These are phyloP conservation scores for Naganishia cerealis DNA, from an alignment of 1,284 basidiomycete genomes.

Conservation along the genomic window DNA sequence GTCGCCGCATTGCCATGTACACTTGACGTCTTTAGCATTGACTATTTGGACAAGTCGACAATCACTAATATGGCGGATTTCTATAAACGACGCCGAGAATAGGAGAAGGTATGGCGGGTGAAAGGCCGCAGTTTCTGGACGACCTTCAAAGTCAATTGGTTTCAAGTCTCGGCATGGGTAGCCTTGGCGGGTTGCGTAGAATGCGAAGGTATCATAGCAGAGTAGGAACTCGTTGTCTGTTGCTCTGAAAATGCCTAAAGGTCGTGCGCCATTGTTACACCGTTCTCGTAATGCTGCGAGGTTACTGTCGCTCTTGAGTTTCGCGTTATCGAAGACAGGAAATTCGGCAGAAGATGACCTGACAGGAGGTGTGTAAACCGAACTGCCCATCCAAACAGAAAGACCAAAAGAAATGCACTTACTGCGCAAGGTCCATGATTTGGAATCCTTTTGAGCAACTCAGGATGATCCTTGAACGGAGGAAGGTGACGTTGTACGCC, in stretches of 20 bases:
- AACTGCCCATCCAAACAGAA: neutral
- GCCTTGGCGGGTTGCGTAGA: slow-evolving; percentile 81
- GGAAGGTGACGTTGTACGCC: slow-evolving; percentile 82
- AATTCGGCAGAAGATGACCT: slow-evolving; percentile 87
- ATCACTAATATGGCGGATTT: slow-evolving; percentile 80
- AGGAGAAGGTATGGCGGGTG: slow-evolving; percentile 86
- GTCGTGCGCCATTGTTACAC: slow-evolving; percentile 72
- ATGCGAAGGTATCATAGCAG: slow-evolving; percentile 35
- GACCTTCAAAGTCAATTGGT: slow-evolving; percentile 93
- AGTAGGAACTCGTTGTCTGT: slow-evolving; percentile 86
- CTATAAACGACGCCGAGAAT: slow-evolving; percentile 88
- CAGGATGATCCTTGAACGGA: slow-evolving; percentile 86
- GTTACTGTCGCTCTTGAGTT: slow-evolving; percentile 66
- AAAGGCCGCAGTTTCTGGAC: slow-evolving; percentile 79
- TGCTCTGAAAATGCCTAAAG: slow-evolving; percentile 88
- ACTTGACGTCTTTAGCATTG: slow-evolving; percentile 73
- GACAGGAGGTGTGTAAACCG: slow-evolving; percentile 23
- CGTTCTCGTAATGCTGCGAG: slow-evolving; percentile 72
- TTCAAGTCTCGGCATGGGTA: slow-evolving; percentile 69
- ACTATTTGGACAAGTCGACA: slow-evolving; percentile 88
- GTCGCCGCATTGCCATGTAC: slow-evolving; percentile 70
- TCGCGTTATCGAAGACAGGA: slow-evolving; percentile 62
- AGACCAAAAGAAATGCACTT: slow-evolving; percentile 45
- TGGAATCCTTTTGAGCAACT: slow-evolving; percentile 92
- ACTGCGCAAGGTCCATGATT: slow-evolving; percentile 92